Base-by-base conservation (phyloP, 2,329 filamentous ascomycete species). In the Pseudocercospora musae region DNA sequence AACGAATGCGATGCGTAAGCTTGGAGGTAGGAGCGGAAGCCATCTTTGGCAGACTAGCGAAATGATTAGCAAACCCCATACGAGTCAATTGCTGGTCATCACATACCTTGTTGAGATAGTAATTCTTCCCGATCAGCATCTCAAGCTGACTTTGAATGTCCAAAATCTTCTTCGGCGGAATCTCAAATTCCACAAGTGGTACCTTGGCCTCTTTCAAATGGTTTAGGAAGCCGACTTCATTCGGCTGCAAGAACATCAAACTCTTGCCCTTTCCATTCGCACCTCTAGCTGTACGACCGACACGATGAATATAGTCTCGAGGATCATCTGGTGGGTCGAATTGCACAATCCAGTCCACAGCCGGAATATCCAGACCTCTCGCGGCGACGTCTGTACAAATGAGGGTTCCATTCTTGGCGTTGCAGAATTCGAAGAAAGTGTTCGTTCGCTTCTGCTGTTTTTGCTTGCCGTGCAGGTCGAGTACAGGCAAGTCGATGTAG, bases 371-470 rank as follows among this genome's bases (percentile, higher is more conserved):
- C 54, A 99, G 84, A 37, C 95, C 95, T 81, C 95, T 85, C 2
- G 95, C 95, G 50, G 95, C 95, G 66, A 99, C 95, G 73, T 99
- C 95, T 0, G 95, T 99, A 79, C 93, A 97, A 70, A 99, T 95
- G 58, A 99, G 79, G 0, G 91, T 96, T 23, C 94, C 95, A 68
- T 90, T 86, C 68, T 87, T 88, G 18, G 93, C 89, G 72, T 93
- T 92, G 73, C 87, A 89, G 76, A 99, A 99, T 76, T 98, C 94
- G 77, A 98, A 99, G 77, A 99, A 99, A 0, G 92, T 96, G 75
- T 96, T 96, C 23, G 95, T 99, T n/a, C 95, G 90, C 78, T 96
- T 96, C 78, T 97, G 92, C 78, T 99, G 95, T 79, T 99, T 99
- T 79, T 96, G 92, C 80, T 99, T 97, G 69, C 92, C 95, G 77